Conservation (phyloP, 192 early-diverging fungal genomes). For the Bifiguratus adelaidae region DNA sequence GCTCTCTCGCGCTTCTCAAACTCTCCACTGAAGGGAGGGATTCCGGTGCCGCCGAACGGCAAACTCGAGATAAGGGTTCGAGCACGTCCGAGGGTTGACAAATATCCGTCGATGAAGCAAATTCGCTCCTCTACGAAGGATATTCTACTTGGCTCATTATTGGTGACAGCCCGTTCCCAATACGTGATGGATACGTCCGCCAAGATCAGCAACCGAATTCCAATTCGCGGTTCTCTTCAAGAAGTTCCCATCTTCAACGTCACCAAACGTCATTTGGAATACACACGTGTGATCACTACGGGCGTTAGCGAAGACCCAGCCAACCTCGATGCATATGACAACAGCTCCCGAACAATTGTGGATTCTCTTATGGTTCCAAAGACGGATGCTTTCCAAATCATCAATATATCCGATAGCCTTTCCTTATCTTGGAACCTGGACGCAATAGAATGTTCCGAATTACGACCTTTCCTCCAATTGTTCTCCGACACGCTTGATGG, state of each 20-base stretch:
- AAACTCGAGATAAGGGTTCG: slow-evolving; percentile 59
- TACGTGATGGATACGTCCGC: slow-evolving; percentile 16
- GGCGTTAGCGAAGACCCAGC: too few species aligned
- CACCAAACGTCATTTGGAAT: slow-evolving; percentile 58
- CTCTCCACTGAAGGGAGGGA: slow-evolving; percentile 57
- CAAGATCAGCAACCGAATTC: slow-evolving; percentile 48
- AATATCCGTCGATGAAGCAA: slow-evolving; percentile 44
- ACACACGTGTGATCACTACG: too few species aligned
- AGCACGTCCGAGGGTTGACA: slow-evolving; percentile 52
- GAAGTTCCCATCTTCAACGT: slow-evolving; percentile 62
- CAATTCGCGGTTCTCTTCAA: slow-evolving; percentile 48
- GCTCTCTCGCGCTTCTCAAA: slow-evolving; percentile 74
- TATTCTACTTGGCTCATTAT: slow-evolving; percentile 55
- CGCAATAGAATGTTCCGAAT: too few species aligned
- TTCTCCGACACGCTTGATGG: too few species aligned
- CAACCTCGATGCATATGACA: too few species aligned
- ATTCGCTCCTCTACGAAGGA: slow-evolving; percentile 52
- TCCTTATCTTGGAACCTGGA: too few species aligned
- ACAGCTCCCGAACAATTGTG: too few species aligned
- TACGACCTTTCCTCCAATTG: too few species aligned
- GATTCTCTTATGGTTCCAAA: too few species aligned
- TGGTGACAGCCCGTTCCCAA: slow-evolving; percentile 46
- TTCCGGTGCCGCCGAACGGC: slow-evolving; percentile 53
- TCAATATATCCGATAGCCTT: too few species aligned
- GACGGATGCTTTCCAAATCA: too few species aligned